Conservation (phyloP, 352 stramenopile genomes). For the Phytophthora agathidicida region DNA sequence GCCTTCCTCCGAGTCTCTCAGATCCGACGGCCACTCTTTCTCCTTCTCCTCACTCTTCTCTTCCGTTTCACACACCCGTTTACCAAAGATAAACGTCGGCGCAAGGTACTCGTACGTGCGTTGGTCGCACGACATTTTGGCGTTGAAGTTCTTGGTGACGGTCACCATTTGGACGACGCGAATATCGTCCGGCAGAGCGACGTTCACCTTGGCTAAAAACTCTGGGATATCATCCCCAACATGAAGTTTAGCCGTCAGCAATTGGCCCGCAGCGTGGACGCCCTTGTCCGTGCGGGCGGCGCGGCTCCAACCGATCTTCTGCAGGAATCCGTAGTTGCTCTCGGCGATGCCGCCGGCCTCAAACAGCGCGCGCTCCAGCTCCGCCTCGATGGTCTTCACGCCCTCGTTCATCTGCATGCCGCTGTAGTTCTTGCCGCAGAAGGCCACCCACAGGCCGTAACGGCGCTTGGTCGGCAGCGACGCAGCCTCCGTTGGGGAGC, state of each 20-base stretch:
- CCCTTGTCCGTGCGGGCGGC: conserved; percentile 92
- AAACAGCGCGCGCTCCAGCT: conserved; percentile 89
- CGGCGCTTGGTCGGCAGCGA: conserved; percentile 30
- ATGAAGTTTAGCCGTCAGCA: conserved; percentile 88
- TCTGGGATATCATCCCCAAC: conserved; percentile 70
- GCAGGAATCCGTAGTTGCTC: conserved; percentile 90
- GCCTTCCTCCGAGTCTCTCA: conserved; percentile 51
- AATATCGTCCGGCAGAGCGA: conserved; percentile 78
- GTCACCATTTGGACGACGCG: conserved; percentile 83
- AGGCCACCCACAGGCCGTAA: conserved; percentile 88
- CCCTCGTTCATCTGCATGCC: conserved; percentile 92
- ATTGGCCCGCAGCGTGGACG: conserved; percentile 87
- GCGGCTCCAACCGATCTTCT: conserved; percentile 92
- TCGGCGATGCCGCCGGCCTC: conserved; percentile 87
- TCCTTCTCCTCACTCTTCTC: conserved; percentile 6
- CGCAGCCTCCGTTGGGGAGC: not conserved
- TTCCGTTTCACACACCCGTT: too few relatives aligned
- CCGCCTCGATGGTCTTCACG: conserved; percentile 90
- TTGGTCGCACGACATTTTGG: conserved; percentile 89
- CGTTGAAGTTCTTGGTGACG: conserved; percentile 92
- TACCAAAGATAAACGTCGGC: conserved; percentile 88
- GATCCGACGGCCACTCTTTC: conserved; percentile 32
- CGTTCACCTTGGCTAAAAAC: conserved; percentile 81
- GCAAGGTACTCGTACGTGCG: conserved; percentile 92
- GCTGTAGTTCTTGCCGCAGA: conserved; percentile 90